A percentile compares a stretch with the other conserved stretches of the same genome.
Evolutionary conservation across 306 rosid species (phyloP).

Genomic region (Neltuma alba): DNA sequence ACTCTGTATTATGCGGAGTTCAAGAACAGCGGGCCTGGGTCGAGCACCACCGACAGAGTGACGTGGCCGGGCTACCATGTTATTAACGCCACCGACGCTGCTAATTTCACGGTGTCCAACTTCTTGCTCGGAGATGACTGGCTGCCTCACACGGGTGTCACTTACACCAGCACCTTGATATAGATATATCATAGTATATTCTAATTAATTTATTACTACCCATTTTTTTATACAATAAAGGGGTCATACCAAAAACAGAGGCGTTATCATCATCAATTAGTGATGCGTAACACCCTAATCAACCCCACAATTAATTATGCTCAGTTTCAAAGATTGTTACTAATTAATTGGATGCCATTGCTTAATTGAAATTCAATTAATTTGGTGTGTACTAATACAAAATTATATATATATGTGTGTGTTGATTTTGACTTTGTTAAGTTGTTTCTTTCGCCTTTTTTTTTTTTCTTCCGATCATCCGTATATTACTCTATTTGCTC

Average conservation of each 20-base stretch:
- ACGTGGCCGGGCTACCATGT: slow-evolving; percentile 72
- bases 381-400: not conserved
- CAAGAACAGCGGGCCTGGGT: slow-evolving; percentile 69
- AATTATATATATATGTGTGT: too few species aligned
- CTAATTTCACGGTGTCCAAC: slow-evolving; percentile 66
- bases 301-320: not conserved
- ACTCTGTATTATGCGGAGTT: slow-evolving; percentile 83
- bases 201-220: slow-evolving; percentile 14
- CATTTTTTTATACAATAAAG: not conserved
- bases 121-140: slow-evolving; percentile 77
- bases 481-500: not conserved
- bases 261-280: not conserved
- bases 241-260: not conserved
- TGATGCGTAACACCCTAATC: not conserved
- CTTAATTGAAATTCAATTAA: not conserved
- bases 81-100: slow-evolving; percentile 65
- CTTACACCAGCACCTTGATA: slow-evolving; percentile 44
- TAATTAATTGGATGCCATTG: not conserved
- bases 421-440: not conserved
- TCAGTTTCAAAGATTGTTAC: not conserved
- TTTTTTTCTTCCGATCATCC: not conserved
- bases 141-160: slow-evolving; percentile 81
- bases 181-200: not conserved
- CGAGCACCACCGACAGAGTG: slow-evolving; percentile 57
- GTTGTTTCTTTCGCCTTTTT: not conserved